These are phyloP conservation scores for Passiflora organensis DNA, from an alignment of 345 rosid genomes.

Conservation along the genomic window DNA sequence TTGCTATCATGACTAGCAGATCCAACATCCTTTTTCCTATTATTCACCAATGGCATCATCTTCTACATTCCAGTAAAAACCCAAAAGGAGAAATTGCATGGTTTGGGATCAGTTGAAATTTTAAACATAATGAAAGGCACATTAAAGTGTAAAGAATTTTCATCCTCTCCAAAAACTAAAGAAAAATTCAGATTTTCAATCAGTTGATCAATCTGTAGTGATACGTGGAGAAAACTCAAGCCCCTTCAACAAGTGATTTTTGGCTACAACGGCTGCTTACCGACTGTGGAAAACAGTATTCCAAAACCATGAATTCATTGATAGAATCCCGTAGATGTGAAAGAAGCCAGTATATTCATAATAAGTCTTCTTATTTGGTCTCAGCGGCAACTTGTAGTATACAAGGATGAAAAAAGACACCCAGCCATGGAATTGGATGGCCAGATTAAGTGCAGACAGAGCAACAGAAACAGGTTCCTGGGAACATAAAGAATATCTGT, in stretches of 20 bases:
- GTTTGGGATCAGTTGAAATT: background rate
- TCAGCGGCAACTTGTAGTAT: constrained; percentile 68
- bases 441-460: constrained; percentile 68
- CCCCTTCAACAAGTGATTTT: constrained; percentile 3
- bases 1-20: constrained; percentile 1
- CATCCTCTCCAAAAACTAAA: background rate
- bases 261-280: constrained; percentile 37
- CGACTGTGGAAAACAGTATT: constrained; percentile 77
- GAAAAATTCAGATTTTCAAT: no score
- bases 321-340: constrained; percentile 66
- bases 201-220: no score
- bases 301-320: constrained; percentile 90
- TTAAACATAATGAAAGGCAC: background rate
- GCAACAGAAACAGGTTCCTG: constrained; percentile 91
- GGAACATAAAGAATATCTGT: constrained; percentile 10
- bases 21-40: background rate
- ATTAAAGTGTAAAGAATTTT: background rate
- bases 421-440: constrained; percentile 87
- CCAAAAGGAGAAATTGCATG: background rate
- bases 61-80: background rate
- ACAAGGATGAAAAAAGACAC: constrained; percentile 78
- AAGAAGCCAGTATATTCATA: constrained; percentile 70
- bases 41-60: background rate
- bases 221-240: background rate
- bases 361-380: constrained; percentile 55